phyloP scores from a whole-genome alignment of 306 rosid species.

The Rubus parviflorus region DNA sequence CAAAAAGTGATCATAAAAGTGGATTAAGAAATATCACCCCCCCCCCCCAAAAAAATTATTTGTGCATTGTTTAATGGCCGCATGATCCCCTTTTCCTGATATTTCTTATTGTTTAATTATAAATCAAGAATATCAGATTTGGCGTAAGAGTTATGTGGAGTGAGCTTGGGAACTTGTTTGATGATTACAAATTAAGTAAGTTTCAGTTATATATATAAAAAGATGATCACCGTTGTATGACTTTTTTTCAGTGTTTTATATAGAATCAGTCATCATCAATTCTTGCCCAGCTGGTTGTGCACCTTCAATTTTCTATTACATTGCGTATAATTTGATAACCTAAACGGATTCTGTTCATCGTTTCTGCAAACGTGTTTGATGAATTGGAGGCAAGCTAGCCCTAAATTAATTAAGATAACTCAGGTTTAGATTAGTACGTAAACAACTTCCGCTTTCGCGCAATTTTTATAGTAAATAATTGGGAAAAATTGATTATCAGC shows the following conservation, averaged over 20 bases:
- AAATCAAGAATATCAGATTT: no score
- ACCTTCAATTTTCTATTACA: not conserved
- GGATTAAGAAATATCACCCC: no score
- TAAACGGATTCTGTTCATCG: not conserved
- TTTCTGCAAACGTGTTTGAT: slow-evolving; percentile 23
- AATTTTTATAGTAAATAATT: not conserved
- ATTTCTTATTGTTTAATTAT: no score
- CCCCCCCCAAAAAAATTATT: no score
- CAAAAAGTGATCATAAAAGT: not conserved
- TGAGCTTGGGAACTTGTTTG: no score
- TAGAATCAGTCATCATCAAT: not conserved
- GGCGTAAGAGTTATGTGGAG: no score
- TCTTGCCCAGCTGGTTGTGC: slow-evolving; percentile 10
- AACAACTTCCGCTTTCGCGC: not conserved
- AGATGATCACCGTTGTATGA: not conserved
- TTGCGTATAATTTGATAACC: not conserved
- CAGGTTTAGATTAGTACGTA: not conserved
- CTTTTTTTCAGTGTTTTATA: not conserved
- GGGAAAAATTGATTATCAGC: not conserved
- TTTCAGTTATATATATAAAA: no score
- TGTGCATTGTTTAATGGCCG: no score
- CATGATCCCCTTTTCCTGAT: no score
- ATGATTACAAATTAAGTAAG: no score
- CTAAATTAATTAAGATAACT: not conserved
- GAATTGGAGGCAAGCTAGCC: slow-evolving; percentile 16